Conservation (phyloP, 345 rosid genomes). For the Linum tenue region DNA sequence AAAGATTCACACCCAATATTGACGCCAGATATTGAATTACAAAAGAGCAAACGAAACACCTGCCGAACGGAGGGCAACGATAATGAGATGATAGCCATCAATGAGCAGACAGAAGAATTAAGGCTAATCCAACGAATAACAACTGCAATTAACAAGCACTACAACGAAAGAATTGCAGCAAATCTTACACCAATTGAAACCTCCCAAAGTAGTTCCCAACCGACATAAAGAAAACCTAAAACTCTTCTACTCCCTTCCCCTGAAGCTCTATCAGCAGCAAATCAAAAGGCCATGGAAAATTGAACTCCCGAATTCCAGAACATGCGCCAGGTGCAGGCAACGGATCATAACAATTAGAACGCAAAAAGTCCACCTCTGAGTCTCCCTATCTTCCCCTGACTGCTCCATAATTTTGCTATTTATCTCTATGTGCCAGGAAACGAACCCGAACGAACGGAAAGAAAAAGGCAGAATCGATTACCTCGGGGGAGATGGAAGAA, state of each 20-base stretch:
- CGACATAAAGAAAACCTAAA: neutral
- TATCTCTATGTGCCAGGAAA: too few relatives aligned
- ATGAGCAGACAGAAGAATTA: neutral
- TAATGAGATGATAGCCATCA: neutral
- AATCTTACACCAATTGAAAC: neutral
- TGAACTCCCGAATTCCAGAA: neutral
- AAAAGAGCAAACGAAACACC: neutral
- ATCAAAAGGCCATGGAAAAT: neutral
- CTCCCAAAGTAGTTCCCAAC: neutral
- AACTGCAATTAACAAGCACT: neutral
- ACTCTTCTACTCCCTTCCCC: neutral
- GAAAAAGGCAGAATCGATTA: too few relatives aligned
- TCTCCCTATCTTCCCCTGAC: too few relatives aligned
- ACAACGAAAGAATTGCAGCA: neutral
- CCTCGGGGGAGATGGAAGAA: too few relatives aligned
- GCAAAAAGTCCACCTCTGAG: too few relatives aligned
- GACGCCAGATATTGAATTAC: neutral
- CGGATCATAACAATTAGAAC: neutral
- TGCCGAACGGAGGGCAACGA: conserved; percentile 1
- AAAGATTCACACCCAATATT: neutral
- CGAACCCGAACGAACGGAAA: too few relatives aligned
- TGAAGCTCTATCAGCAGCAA: neutral
- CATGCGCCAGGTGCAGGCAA: neutral
- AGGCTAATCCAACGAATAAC: neutral
- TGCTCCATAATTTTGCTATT: too few relatives aligned